Evolutionary conservation across 2,329 filamentous ascomycete species (phyloP), one percentile per base, ranked within the genome.

Genomic region (Graphium sp.): DNA sequence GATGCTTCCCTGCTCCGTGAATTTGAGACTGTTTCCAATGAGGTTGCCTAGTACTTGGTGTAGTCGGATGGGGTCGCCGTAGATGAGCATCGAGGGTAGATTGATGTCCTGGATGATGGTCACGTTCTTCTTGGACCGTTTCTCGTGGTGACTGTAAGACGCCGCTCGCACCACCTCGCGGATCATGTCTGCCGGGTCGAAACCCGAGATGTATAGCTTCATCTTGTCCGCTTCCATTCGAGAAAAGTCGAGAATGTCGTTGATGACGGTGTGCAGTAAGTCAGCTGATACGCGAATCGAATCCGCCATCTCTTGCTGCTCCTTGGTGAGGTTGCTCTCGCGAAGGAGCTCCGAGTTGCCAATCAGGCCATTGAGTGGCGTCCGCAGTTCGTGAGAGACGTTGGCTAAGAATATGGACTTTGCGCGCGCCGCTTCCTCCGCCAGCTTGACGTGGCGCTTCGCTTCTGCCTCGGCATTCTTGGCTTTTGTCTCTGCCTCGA

Each of bases 171-270:
- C 68, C 8, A 76, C 70, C 42, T 76, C 72, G 4, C 66, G 61
- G 21, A 77, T 62, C 64, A 75, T 73, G 43, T 74, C 70, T 38
- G 68, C 62, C 0, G 72, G 68, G 37, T 73, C 75, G 50, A 76
- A 76, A 6, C 69, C 68, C 31, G 73, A 74, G 34, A 74, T 64
- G 45, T 81, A 81, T 2, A 85, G 66, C 46, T 89, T 83, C 57
- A 92, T 74, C 47, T 83, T 77, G 40, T 85, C 81, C 3, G 79
- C 82, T 47, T 92, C 83, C 56, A 89, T 83, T 50, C 92, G 91
- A 17, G 84, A 93, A 46, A 93, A 91, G 50, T 95, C 87, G 5
- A 94, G 60, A 30, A 94, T 93, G 44, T 95, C 87, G 44, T 94
- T 94, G 54, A 94, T 94, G 26, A 94, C 82, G 0, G 84, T 89